Percentiles rank a stretch among this genome's conserved stretches.
These are phyloP conservation scores for slime mould (Dictyostelium discoideum) DNA, from an alignment of 78 protist species.

Conservation along the genomic window DNA sequence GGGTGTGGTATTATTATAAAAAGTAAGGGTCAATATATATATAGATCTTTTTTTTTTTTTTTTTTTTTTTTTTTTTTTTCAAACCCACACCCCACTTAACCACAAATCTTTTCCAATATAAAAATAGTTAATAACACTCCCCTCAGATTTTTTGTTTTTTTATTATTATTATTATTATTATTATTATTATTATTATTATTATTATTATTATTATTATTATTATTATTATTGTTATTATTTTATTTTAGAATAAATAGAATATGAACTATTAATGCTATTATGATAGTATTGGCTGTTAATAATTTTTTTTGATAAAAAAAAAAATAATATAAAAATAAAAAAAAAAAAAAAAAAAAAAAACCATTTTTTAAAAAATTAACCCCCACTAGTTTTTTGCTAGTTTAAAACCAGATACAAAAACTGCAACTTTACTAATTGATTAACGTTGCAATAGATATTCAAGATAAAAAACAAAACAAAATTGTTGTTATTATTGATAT, in stretches of 20 bases:
- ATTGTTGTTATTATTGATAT: background rate
- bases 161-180: no score
- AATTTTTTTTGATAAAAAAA: background rate
- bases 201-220: no score
- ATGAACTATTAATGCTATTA: background rate
- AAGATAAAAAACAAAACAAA: background rate
- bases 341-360: no score
- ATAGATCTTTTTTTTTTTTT: background rate
- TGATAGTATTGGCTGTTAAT: background rate
- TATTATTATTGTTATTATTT: background rate
- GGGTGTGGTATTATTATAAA: no score
- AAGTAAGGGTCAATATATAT: no score
- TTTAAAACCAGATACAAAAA: background rate
- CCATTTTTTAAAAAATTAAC: background rate
- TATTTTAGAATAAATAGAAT: background rate
- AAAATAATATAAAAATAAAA: no score
- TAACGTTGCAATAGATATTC: background rate
- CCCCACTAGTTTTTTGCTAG: background rate
- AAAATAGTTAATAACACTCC: background rate
- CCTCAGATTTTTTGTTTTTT: background rate
- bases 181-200: no score
- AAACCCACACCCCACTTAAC: background rate
- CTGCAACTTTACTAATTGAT: background rate
- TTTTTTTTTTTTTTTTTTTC: background rate
- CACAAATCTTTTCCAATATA: background rate